Conservation (phyloP, 495 filamentous ascomycete species). For the Aspergillus bridgeri region DNA sequence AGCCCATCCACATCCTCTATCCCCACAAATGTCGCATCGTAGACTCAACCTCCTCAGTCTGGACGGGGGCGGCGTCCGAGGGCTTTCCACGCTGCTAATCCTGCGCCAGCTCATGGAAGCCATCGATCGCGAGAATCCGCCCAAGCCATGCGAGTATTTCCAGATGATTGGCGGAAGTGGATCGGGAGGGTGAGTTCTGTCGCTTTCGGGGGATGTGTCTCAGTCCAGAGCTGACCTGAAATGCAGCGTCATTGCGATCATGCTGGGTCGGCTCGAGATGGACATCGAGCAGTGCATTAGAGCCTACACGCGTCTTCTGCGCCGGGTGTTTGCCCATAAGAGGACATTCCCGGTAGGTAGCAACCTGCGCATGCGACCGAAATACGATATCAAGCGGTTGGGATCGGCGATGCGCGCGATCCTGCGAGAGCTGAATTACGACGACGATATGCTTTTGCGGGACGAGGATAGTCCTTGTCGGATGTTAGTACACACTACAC, state of each 20-base stretch:
- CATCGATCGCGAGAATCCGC: conserved; percentile 37
- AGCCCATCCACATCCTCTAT: not conserved
- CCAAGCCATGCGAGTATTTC: conserved; percentile 49
- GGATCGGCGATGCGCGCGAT: conserved; percentile 41
- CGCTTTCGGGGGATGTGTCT: not conserved
- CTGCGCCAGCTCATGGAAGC: conserved; percentile 46
- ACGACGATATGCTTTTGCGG: conserved; percentile 38
- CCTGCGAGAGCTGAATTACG: conserved; percentile 27
- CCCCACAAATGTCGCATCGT: conserved; percentile 17
- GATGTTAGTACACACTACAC: conserved; percentile 26
- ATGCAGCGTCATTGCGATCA: conserved; percentile 34
- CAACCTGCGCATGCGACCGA: conserved; percentile 27
- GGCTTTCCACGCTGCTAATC: conserved; percentile 49
- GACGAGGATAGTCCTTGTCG: conserved; percentile 33
- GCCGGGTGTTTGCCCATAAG: conserved; percentile 36
- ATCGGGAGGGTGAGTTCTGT: conserved; percentile 34
- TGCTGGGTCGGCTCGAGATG: conserved; percentile 44
- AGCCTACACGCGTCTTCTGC: conserved; percentile 35
- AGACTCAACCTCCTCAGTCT: conserved; percentile 39
- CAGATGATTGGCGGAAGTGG: conserved; percentile 42
- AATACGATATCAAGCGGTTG: conserved; percentile 39
- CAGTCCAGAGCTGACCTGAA: conserved; percentile 1
- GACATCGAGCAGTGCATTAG: conserved; percentile 46
- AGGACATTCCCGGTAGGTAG: conserved; percentile 27
- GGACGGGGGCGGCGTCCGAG: conserved; percentile 55